Evolutionary conservation across 495 filamentous ascomycete species (phyloP).

Genomic region (Penicillium mononematosum): DNA sequence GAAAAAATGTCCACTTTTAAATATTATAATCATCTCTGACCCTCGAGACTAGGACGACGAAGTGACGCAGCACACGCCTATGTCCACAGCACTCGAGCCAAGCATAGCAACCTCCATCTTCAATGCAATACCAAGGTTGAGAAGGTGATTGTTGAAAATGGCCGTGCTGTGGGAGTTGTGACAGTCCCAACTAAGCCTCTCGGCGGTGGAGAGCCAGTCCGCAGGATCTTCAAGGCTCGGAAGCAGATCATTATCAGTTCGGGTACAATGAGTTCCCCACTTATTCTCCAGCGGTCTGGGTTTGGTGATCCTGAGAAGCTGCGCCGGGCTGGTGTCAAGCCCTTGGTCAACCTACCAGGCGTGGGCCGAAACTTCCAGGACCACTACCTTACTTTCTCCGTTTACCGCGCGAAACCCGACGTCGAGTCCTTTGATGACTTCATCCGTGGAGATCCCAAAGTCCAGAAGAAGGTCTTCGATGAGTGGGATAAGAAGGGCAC

Average conservation of each 20-base stretch:
- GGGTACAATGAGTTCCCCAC: conserved; percentile 74
- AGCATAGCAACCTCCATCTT: conserved; percentile 69
- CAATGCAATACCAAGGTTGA: conserved; percentile 81
- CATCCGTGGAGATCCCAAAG: conserved; percentile 67
- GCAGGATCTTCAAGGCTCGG: conserved; percentile 63
- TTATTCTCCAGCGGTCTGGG: conserved; percentile 75
- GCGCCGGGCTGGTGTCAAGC: conserved; percentile 65
- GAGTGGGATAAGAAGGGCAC: conserved; percentile 81
- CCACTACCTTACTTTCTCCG: conserved; percentile 78
- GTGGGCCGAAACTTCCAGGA: conserved; percentile 84
- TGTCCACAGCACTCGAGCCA: conserved; percentile 64
- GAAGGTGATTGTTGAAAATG: conserved; percentile 73
- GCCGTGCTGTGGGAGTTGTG: conserved; percentile 61
- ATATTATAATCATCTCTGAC: conserved; percentile 6
- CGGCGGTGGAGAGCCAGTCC: conserved; percentile 43
- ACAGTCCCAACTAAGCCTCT: conserved; percentile 57
- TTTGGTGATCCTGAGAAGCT: conserved; percentile 73
- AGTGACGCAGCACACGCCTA: conserved; percentile 77
- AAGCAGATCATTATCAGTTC: conserved; percentile 79
- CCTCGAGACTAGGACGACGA: conserved; percentile 29
- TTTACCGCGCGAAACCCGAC: conserved; percentile 72
- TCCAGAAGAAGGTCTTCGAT: conserved; percentile 66
- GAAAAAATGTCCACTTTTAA: background rate
- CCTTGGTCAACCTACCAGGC: conserved; percentile 73
- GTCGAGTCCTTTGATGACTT: conserved; percentile 82